A percentile compares a stretch with the other conserved stretches of the same genome.
Conservation (phyloP, 176 grass and related monocot species). For the Typha latifolia region DNA sequence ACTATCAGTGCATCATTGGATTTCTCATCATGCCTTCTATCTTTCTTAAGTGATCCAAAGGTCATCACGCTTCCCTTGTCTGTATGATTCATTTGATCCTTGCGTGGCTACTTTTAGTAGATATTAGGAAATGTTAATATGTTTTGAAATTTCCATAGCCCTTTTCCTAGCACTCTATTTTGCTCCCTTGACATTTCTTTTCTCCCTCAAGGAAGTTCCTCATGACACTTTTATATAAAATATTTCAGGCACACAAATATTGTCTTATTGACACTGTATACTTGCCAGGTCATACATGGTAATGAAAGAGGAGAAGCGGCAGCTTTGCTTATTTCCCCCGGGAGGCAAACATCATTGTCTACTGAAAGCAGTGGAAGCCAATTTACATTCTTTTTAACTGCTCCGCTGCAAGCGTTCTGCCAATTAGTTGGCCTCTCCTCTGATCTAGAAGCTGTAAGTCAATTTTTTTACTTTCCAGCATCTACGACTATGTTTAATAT, state of each 20-base stretch:
- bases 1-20: not conserved
- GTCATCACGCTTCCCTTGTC: not conserved
- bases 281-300: conserved; percentile 69
- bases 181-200: not conserved
- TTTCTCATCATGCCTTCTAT: not conserved
- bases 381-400: conserved; percentile 96
- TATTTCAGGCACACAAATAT: not conserved
- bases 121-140: not conserved
- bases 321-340: conserved; percentile 82
- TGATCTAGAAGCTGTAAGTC: conserved; percentile 54
- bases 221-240: not conserved
- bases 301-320: conserved; percentile 73
- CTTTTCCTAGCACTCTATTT: not conserved
- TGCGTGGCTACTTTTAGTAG: not conserved
- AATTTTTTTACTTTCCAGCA: not conserved
- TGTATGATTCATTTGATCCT: not conserved
- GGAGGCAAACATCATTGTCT: conserved; percentile 37
- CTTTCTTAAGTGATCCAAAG: not conserved
- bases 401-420: conserved; percentile 92
- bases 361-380: conserved; percentile 62
- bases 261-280: conserved; percentile 2
- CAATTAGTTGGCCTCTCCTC: conserved; percentile 71
- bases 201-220: too few relatives aligned
- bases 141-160: not conserved
- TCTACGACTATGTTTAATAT: not conserved